Evolutionary conservation across 1,284 basidiomycete species (phyloP), one percentile per base, ranked within the genome.

Genomic region (Ceratobasidium sp.): DNA sequence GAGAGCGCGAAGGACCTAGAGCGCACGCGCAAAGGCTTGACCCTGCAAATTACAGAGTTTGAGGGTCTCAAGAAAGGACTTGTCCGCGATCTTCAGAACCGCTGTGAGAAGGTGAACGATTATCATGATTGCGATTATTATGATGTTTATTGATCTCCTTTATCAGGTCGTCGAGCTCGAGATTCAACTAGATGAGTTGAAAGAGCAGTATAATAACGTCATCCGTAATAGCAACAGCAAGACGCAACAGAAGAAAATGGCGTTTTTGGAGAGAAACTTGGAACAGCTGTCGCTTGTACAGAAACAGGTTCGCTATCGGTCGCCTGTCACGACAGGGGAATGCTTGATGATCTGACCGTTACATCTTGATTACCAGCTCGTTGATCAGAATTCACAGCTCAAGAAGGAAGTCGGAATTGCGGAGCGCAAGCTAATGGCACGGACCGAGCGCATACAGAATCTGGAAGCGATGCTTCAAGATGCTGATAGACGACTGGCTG

Each of bases 231-330:
- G 96, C 84, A 98, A 98, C 82, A 95, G 93, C 82, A 96, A 98
- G 82, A 93, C 96, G 3, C 98, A 99, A 80, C 96, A 98, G 84
- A 96, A 97, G 88, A 98, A 98, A 88, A 98, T 99, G 93, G 94
- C 95, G 35, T 97, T 98, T 87, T 83, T 99, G 73, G 97, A 98
- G 80, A 92, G 97, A 76, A 99, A 99, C 81, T 85, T 99, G 69
- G 97, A 99, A 80, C 95, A 98, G 79, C 85, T 99, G 77, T 97
- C 95, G 52, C 84, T 94, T 72, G 96, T 99, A 43, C 98, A 99
- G 87, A 98, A 98, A 83, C 96, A 98, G 89, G 95, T 90, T 74
- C 62, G 83, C 78, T 46, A 43, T 71, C 74, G 23, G 47, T 63
- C 74, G 59, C 73, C 44, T 72, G 73, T 78, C 59, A 76, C 46